phyloP scores from a whole-genome alignment of 257 asterid species.

The Capsicum rhomboideum region DNA sequence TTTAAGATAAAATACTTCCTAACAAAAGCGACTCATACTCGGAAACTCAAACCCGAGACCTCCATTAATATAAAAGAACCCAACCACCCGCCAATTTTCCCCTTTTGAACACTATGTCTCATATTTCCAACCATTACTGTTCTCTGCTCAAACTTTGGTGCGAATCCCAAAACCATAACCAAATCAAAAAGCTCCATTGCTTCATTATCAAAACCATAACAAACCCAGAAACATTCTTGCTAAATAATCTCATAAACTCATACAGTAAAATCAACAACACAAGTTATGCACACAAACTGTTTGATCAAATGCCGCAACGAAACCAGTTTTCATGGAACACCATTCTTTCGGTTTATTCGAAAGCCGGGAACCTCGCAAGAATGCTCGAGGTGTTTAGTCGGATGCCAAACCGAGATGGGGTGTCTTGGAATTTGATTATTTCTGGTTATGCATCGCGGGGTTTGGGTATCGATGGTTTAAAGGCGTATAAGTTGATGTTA shows the following conservation, averaged over 20 bases:
- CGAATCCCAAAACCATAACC: slow-evolving; percentile 36
- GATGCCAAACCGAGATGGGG: slow-evolving; percentile 73
- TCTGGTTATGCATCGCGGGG: slow-evolving; percentile 65
- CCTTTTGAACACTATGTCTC: slow-evolving; percentile 24
- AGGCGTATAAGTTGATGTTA: slow-evolving; percentile 62
- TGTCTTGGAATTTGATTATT: slow-evolving; percentile 81
- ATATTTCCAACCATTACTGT: slow-evolving; percentile 49
- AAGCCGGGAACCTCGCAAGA: slow-evolving; percentile 30
- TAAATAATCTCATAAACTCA: slow-evolving; percentile 45
- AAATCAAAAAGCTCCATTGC: slow-evolving; percentile 61
- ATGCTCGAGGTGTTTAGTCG: slow-evolving; percentile 44
- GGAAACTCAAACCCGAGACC: no score
- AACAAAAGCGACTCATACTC: no score
- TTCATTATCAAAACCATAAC: slow-evolving; percentile 40
- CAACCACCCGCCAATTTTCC: slow-evolving; percentile 27
- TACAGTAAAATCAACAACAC: slow-evolving; percentile 35
- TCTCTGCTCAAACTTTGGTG: slow-evolving; percentile 60
- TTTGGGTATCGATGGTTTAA: slow-evolving; percentile 40
- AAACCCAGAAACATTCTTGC: slow-evolving; percentile 62
- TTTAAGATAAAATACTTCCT: no score
- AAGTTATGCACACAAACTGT: slow-evolving; percentile 56
- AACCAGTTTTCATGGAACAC: slow-evolving; percentile 81
- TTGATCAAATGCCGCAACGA: slow-evolving; percentile 54
- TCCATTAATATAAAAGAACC: not conserved
- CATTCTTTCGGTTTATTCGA: slow-evolving; percentile 65